phyloP scores from a whole-genome alignment of 1,284 basidiomycete species.

The Moesziomyces aphidis region DNA sequence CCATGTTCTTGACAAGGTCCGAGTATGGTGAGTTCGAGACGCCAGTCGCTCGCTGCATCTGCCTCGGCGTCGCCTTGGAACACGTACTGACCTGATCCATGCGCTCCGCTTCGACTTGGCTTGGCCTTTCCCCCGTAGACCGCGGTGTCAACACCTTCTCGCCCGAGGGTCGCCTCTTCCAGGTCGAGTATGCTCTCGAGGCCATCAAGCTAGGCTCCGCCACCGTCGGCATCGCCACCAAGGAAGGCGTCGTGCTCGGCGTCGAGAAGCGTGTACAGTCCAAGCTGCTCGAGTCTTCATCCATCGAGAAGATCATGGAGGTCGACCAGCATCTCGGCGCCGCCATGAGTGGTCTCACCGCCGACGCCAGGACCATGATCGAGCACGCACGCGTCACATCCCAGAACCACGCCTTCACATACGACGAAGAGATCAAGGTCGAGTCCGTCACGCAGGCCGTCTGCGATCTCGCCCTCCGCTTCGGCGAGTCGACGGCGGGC shows the following conservation, averaged over 20 bases:
- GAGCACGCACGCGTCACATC: slow-evolving; percentile 96
- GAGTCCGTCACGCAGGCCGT: slow-evolving; percentile 88
- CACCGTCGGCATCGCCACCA: slow-evolving; percentile 81
- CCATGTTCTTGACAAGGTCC: slow-evolving; percentile 89
- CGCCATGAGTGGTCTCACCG: slow-evolving; percentile 97
- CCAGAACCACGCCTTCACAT: slow-evolving; percentile 94
- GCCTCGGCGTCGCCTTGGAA: background rate
- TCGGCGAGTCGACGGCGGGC: slow-evolving; percentile 95
- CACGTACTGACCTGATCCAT: slow-evolving; percentile 1
- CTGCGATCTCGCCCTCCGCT: slow-evolving; percentile 94
- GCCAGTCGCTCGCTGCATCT: background rate
- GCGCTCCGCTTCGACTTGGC: background rate
- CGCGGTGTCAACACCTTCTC: slow-evolving; percentile 99
- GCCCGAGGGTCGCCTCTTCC: slow-evolving; percentile 92
- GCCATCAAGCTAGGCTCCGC: slow-evolving; percentile 81
- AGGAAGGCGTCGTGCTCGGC: slow-evolving; percentile 89
- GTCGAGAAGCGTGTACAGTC: slow-evolving; percentile 99
- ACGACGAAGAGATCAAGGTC: slow-evolving; percentile 95
- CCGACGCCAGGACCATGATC: slow-evolving; percentile 99
- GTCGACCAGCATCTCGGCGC: slow-evolving; percentile 96
- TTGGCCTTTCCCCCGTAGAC: slow-evolving; percentile 74
- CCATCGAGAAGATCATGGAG: slow-evolving; percentile 99
- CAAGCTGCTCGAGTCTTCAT: slow-evolving; percentile 90
- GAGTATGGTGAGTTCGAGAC: slow-evolving; percentile 77
- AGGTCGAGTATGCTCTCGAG: slow-evolving; percentile 95